Base-by-base conservation (phyloP, 768 basidiomycete species). In the Clitopilus passeckerianus region DNA sequence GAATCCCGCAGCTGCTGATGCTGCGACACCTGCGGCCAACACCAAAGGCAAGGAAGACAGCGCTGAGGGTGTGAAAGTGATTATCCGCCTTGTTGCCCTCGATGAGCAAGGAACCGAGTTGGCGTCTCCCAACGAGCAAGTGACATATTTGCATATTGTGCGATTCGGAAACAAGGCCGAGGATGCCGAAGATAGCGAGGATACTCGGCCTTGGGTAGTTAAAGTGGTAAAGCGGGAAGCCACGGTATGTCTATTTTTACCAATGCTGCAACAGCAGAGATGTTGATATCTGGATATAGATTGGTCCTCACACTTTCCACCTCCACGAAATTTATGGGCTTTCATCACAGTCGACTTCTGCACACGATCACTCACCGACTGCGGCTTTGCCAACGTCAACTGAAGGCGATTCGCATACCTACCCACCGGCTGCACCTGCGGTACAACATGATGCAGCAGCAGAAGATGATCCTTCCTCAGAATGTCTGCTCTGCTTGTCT, bases 311-410 rank as follows among this genome's bases (percentile, higher is more conserved):
- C 68, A 93, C 93, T 0, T 98, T 98, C 86, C 90, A 95, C 57
- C 78, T 98, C 30, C 94, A 96, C 68, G 95, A 98, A 69, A 98
- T 98, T 53, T 98, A 90, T 65, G 95, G 95, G 53, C 82, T 98
- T 5, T 86, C 91, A 0, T 84, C 90, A 6, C 73, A 82, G 55
- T 73, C 81, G 8, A 72, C 77, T 41, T 62, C 72, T 16, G 50
- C 64, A 15, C 69, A 59, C 30, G 67, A 67, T 46, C 59, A 63
- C 61, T 44, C 74, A 24, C 70, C 78, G 15, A 74, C 74, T 8
- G 66, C 74, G 3, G 62, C 77, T 16, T 65, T 76, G 16, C 67
- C 74, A 14, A 63, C 74, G 59, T 65, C 27, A 30, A 18, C 71
- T 73, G 22, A 71, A 5, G 46, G 27, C 16, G 55, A 61, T 22